These are phyloP conservation scores for Globisporangium canariense DNA, from an alignment of 352 stramenopile genomes.

Conservation along the genomic window DNA sequence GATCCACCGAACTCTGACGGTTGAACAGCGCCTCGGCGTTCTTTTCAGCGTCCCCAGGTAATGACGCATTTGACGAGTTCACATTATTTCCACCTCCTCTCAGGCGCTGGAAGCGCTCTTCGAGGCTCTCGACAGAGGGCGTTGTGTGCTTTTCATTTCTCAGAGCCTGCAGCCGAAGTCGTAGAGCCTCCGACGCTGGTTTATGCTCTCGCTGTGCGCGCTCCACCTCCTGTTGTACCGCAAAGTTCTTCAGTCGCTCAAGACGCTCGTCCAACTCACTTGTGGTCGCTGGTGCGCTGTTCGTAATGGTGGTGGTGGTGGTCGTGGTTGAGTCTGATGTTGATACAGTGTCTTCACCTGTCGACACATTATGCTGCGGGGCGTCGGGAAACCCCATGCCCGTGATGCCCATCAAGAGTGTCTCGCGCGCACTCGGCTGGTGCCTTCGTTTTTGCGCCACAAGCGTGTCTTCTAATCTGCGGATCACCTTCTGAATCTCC, in stretches of 20 bases:
- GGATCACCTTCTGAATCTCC: slow-evolving; percentile 36
- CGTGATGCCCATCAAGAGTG: slow-evolving; percentile 11
- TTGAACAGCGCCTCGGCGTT: background rate
- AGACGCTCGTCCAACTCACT: slow-evolving; percentile 30
- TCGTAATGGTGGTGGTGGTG: too few species aligned
- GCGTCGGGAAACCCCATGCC: slow-evolving; percentile 1
- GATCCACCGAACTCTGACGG: slow-evolving; percentile 27
- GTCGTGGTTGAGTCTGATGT: background rate
- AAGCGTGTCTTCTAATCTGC: background rate
- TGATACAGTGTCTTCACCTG: background rate
- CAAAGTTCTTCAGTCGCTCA: slow-evolving; percentile 40
- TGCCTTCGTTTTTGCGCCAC: background rate
- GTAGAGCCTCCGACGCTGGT: slow-evolving; percentile 22
- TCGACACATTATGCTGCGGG: background rate
- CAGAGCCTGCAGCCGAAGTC: slow-evolving; percentile 45
- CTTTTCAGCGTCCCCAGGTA: background rate
- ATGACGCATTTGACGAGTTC: background rate
- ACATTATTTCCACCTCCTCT: slow-evolving; percentile 1
- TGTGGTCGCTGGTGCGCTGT: background rate
- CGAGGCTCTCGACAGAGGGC: slow-evolving; percentile 26
- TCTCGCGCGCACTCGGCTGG: background rate
- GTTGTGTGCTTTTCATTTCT: slow-evolving; percentile 30
- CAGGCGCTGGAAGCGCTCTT: slow-evolving; percentile 40
- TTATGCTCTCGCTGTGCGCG: slow-evolving; percentile 11
- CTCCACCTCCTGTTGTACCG: slow-evolving; percentile 12